Percentiles rank a stretch among this genome's conserved stretches.
Evolutionary conservation across 257 asterid genomes (phyloP).

Genomic region (Nicotiana tomentosiformis): DNA sequence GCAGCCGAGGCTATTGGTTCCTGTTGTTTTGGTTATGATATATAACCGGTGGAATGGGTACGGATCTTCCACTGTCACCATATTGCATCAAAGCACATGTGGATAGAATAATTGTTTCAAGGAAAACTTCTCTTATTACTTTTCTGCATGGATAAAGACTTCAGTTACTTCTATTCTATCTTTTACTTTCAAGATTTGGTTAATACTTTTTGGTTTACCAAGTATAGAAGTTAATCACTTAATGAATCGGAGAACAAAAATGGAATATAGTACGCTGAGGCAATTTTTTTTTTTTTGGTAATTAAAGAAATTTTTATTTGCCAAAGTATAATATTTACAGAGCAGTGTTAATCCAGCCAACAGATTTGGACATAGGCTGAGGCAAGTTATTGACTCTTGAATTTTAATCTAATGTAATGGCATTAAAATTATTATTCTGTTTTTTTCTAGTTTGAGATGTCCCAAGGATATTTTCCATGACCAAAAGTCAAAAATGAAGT

Average conservation of each 20-base stretch:
- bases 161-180: neutral
- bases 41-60: slow-evolving; percentile 89
- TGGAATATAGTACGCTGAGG: neutral
- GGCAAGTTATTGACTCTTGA: neutral
- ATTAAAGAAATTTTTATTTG: too few relatives aligned
- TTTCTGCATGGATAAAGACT: neutral
- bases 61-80: slow-evolving; percentile 10
- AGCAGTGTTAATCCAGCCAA: too few relatives aligned
- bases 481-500: neutral
- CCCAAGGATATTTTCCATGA: neutral
- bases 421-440: neutral
- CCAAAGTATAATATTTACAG: too few relatives aligned
- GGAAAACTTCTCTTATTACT: neutral
- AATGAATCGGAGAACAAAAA: neutral
- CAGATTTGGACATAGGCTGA: neutral
- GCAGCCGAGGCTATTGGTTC: slow-evolving; percentile 88
- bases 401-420: neutral
- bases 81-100: neutral
- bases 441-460: neutral
- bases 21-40: slow-evolving; percentile 79
- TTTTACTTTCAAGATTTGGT: neutral
- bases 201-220: neutral
- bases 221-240: neutral
- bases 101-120: neutral
- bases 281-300: neutral